Conservation (phyloP, 768 basidiomycete genomes). For the Pleurotus tuber-regium region DNA sequence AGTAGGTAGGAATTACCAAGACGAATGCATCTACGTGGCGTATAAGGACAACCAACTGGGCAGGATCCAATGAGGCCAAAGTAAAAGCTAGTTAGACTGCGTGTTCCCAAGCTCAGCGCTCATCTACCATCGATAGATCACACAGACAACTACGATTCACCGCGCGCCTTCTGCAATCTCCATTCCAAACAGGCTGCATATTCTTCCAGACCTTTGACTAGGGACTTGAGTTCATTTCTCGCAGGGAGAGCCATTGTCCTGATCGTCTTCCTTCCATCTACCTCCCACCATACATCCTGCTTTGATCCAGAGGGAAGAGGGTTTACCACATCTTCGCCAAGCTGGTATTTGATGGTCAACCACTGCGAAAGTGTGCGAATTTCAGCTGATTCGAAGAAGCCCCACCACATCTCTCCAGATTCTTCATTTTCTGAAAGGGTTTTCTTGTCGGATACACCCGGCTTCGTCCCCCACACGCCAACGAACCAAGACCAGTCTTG, state of each 20-base stretch:
- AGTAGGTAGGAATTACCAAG: neutral
- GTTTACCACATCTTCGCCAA: slow-evolving; percentile 30
- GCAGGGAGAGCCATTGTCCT: slow-evolving; percentile 17
- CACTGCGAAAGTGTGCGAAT: slow-evolving; percentile 65
- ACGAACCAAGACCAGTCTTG: slow-evolving; percentile 75
- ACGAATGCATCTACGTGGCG: neutral
- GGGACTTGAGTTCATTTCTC: slow-evolving; percentile 32
- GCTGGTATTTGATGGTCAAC: slow-evolving; percentile 49
- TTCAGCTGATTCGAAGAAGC: slow-evolving; percentile 62
- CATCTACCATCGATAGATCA: too few relatives aligned
- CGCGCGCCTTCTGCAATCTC: slow-evolving; percentile 38
- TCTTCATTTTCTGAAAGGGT: slow-evolving; percentile 31
- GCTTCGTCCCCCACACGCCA: slow-evolving; percentile 68
- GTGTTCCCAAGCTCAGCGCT: too few relatives aligned
- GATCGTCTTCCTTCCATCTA: slow-evolving; percentile 3
- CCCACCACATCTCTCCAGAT: slow-evolving; percentile 69
- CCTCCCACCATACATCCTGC: slow-evolving; percentile 7
- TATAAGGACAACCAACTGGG: slow-evolving; percentile 6
- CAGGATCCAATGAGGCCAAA: too few relatives aligned
- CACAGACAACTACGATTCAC: neutral
- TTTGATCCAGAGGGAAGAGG: slow-evolving; percentile 10
- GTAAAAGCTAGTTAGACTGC: too few relatives aligned
- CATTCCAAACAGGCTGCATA: slow-evolving; percentile 63
- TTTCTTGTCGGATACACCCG: slow-evolving; percentile 25
- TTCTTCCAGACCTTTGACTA: slow-evolving; percentile 55